Conservation (phyloP, 495 filamentous ascomycete species). For the Lentithecium fluviatile region DNA sequence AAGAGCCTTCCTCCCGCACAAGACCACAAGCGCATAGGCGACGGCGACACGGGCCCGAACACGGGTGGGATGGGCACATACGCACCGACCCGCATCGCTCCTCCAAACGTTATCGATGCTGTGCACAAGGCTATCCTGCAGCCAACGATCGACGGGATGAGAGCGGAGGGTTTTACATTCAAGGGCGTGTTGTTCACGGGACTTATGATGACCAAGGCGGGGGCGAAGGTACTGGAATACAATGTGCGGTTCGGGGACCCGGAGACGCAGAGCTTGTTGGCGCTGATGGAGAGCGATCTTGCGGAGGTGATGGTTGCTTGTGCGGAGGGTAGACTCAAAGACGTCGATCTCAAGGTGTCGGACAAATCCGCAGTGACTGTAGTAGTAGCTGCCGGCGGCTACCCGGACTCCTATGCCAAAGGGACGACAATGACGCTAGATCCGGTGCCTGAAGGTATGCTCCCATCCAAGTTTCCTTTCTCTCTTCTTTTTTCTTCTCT, state of each 20-base stretch:
- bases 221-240: conserved; percentile 90
- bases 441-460: conserved; percentile 46
- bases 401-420: conserved; percentile 85
- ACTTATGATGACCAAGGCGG: conserved; percentile 86
- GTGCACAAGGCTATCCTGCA: conserved; percentile 80
- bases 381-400: conserved; percentile 91
- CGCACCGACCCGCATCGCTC: conserved; percentile 75
- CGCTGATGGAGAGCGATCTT: conserved; percentile 83
- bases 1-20: conserved; percentile 86
- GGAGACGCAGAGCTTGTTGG: conserved; percentile 89
- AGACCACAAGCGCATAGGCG: conserved; percentile 92
- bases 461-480: too few relatives aligned
- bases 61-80: conserved; percentile 99
- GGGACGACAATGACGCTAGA: conserved; percentile 69
- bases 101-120: conserved; percentile 67
- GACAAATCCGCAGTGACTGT: conserved; percentile 79
- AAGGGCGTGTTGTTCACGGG: conserved; percentile 90
- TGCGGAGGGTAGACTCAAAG: conserved; percentile 69
- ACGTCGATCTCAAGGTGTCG: conserved; percentile 65
- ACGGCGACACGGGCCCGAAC: conserved; percentile 89
- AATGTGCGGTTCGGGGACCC: conserved; percentile 97
- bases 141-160: conserved; percentile 88
- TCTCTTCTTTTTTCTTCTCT: background rate
- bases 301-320: conserved; percentile 90
- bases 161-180: conserved; percentile 74